Base-by-base conservation (phyloP, 257 asterid genomes). In the Solanum pennellii region DNA sequence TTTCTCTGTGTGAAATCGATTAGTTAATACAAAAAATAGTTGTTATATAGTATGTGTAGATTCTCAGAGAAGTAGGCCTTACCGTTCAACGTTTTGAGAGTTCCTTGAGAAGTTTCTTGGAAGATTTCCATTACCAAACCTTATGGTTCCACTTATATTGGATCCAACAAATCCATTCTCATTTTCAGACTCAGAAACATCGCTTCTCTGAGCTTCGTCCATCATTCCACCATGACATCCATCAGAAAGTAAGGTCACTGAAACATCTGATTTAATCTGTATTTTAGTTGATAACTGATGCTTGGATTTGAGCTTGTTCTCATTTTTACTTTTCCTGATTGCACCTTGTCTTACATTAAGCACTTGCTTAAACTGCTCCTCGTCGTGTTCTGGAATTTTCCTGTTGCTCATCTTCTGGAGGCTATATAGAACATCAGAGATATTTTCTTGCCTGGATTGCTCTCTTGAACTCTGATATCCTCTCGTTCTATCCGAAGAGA, bases 71-170 rank as follows among this genome's bases (percentile, higher is more conserved):
- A 75, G 75, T 65, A 8, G 13, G 80, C 3, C 89, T 82, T 92
- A 95, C 99, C 98, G 95, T 85, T 96, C 98, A 69, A 93, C 95
- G 89, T 95, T 96, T 83, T 96, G 98, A 35, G 96, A 93, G 91
- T 90, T 92, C 89, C 93, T 92, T 35, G 94, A 89, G 91, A 86
- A 88, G 93, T 18, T 93, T 88, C 93, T 88, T 45, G 90, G 93
- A 87, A 91, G 89, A 87, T 90, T 92, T 86, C 88, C 94, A 85
- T 90, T 96, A 88, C 91, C 94, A 87, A 83, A 87, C 89, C 91
- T 93, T 44, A 88, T 83, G 86, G 92, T 83, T 29, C 87, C 89
- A 87, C 35, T 59, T 59, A 91, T 86, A 23, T 93, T 91, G 86
- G 90, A 89, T 27, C 86, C 91, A 15, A 89, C 74, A 69, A 74